phyloP scores from a whole-genome alignment of 2,329 filamentous ascomycete species.

The Eutypa lata region DNA sequence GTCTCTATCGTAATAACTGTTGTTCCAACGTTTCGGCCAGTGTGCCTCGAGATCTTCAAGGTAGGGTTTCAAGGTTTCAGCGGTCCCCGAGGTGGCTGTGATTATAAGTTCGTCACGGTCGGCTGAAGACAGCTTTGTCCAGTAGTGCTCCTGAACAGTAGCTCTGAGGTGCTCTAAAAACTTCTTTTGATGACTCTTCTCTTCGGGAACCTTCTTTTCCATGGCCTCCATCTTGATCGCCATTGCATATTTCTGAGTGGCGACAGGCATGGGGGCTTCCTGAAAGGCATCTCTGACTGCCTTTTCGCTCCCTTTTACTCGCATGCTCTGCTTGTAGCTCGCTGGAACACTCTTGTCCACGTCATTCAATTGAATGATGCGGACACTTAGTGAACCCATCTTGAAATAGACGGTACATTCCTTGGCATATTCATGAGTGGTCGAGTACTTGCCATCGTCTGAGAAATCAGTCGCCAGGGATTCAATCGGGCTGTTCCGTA shows the following conservation, averaged over 20 bases:
- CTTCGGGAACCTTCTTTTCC: not conserved
- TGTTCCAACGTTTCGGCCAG: not conserved
- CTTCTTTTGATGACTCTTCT: not conserved
- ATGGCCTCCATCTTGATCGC: not conserved
- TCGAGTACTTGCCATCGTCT: not conserved
- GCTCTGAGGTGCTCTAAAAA: not conserved
- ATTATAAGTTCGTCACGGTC: not conserved
- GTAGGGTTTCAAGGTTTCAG: not conserved
- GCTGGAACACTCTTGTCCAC: not conserved
- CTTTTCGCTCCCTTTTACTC: not conserved
- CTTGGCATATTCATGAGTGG: too few species aligned
- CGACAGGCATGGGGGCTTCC: not conserved
- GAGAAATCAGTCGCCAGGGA: not conserved
- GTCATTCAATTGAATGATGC: not conserved
- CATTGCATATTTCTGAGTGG: not conserved
- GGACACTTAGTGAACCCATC: not conserved
- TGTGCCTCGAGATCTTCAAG: not conserved
- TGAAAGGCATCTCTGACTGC: not conserved
- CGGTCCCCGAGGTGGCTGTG: too few species aligned
- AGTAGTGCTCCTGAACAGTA: not conserved
- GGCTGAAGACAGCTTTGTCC: not conserved
- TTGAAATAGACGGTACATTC: not conserved
- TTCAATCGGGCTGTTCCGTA: not conserved
- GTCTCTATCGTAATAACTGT: not conserved
- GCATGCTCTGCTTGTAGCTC: not conserved